Conservation (phyloP, 495 filamentous ascomycete species). For the Tricharina praecox region DNA sequence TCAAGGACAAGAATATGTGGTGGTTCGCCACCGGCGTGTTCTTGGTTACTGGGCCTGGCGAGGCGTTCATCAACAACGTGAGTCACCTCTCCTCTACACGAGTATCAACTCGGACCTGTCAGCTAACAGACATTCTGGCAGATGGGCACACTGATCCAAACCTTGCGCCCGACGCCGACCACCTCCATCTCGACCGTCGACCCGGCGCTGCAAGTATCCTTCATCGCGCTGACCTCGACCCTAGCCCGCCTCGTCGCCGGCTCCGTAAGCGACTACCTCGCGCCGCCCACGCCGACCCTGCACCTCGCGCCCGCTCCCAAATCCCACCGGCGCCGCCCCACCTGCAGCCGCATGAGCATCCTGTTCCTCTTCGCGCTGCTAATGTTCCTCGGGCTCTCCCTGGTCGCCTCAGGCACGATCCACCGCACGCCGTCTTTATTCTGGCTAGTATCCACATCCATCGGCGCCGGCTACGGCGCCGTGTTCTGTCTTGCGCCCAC, state of each 20-base stretch:
- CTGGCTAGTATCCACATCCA: slow-evolving; percentile 58
- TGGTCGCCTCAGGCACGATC: slow-evolving; percentile 54
- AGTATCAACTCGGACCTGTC: too few species aligned
- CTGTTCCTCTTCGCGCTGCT: slow-evolving; percentile 57
- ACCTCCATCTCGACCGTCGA: slow-evolving; percentile 35
- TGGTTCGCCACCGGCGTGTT: slow-evolving; percentile 80
- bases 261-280: slow-evolving; percentile 70
- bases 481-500: slow-evolving; percentile 80
- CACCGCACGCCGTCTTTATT: slow-evolving; percentile 52
- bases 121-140: too few species aligned
- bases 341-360: slow-evolving; percentile 62
- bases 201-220: slow-evolving; percentile 79
- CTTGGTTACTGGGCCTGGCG: slow-evolving; percentile 80
- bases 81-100: slow-evolving; percentile 2
- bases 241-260: slow-evolving; percentile 69
- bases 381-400: slow-evolving; percentile 56
- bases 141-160: slow-evolving; percentile 79
- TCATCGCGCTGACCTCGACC: slow-evolving; percentile 81
- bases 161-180: slow-evolving; percentile 49
- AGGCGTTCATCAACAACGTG: slow-evolving; percentile 91
- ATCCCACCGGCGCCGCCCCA: slow-evolving; percentile 30
- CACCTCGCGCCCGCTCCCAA: slow-evolving; percentile 24
- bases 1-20: slow-evolving; percentile 88
- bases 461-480: slow-evolving; percentile 84
- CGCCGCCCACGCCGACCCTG: slow-evolving; percentile 40